Percentiles rank a stretch among this genome's conserved stretches.
These are phyloP conservation scores for Citrullus mucosospermus DNA, from an alignment of 306 rosid genomes.

Conservation along the genomic window DNA sequence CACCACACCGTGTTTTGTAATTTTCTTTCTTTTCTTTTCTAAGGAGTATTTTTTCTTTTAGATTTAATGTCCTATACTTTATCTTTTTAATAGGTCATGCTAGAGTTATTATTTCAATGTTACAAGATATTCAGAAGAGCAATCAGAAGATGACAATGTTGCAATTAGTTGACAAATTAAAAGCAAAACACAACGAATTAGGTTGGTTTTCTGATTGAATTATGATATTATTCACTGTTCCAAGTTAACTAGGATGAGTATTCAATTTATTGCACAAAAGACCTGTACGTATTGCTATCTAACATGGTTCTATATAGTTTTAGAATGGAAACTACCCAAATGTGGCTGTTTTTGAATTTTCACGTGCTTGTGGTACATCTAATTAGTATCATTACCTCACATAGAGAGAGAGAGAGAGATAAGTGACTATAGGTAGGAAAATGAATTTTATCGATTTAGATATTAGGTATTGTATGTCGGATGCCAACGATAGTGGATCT, in stretches of 20 bases:
- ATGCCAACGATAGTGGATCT: too few species aligned
- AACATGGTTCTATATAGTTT: neutral
- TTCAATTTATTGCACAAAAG: neutral
- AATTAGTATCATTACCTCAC: neutral
- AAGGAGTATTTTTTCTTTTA: neutral
- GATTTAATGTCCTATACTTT: conserved; percentile 2
- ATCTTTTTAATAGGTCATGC: conserved; percentile 51
- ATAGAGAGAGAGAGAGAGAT: neutral
- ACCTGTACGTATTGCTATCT: too few species aligned
- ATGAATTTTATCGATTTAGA: neutral
- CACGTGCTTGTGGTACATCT: neutral
- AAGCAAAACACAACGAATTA: conserved; percentile 55
- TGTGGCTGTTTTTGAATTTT: neutral
- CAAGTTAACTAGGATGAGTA: neutral
- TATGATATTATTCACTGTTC: neutral
- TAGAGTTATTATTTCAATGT: conserved; percentile 50
- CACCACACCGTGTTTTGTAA: neutral
- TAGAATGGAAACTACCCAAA: neutral
- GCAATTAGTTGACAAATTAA: conserved; percentile 73
- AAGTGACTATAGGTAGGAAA: neutral
- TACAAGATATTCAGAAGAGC: conserved; percentile 59
- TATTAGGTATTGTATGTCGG: neutral
- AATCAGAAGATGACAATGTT: conserved; percentile 77
- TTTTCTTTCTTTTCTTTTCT: neutral
- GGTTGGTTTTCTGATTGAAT: conserved; percentile 34